Evolutionary conservation across 1,284 basidiomycete genomes (phyloP).

Genomic region (Boletellus sp.): DNA sequence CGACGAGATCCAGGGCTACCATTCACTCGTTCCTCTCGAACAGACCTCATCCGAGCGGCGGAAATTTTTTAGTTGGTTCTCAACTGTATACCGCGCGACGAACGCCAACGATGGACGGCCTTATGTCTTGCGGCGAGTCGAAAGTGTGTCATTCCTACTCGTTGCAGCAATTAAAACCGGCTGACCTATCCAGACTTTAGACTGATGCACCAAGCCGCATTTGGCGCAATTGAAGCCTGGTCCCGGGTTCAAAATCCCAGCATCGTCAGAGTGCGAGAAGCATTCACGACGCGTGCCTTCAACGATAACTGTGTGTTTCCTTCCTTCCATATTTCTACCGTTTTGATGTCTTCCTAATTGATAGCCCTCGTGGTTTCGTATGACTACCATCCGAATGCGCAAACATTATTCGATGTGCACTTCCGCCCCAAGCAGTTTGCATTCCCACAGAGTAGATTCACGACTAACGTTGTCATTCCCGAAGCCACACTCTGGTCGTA

Average conservation of each 20-base stretch:
- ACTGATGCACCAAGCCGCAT: constrained; percentile 78
- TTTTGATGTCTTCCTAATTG: constrained; percentile 8
- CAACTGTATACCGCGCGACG: constrained; percentile 80
- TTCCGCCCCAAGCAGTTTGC: constrained; percentile 49
- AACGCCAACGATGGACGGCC: constrained; percentile 75
- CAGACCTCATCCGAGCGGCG: constrained; percentile 50
- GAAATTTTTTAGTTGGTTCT: constrained; percentile 75
- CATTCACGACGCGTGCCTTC: constrained; percentile 94
- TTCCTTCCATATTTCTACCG: constrained; percentile 1
- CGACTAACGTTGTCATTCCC: constrained; percentile 42
- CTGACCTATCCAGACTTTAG: constrained; percentile 65
- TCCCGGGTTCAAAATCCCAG: constrained; percentile 82
- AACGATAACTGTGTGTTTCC: constrained; percentile 78
- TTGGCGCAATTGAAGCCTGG: constrained; percentile 86
- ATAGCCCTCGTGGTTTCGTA: constrained; percentile 91
- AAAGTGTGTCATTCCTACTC: constrained; percentile 55
- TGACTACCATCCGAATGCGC: constrained; percentile 84
- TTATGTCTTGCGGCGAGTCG: constrained; percentile 81
- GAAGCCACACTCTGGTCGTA: constrained; percentile 95
- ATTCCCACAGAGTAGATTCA: constrained; percentile 44
- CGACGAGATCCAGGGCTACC: constrained; percentile 88
- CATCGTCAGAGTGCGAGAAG: constrained; percentile 84
- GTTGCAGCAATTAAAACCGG: neutral
- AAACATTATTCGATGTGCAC: constrained; percentile 76
- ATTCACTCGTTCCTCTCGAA: constrained; percentile 82